A percentile compares a stretch with the other conserved stretches of the same genome.
Evolutionary conservation across 2,329 filamentous ascomycete species (phyloP).

Genomic region (Trichophyton verrucosum): DNA sequence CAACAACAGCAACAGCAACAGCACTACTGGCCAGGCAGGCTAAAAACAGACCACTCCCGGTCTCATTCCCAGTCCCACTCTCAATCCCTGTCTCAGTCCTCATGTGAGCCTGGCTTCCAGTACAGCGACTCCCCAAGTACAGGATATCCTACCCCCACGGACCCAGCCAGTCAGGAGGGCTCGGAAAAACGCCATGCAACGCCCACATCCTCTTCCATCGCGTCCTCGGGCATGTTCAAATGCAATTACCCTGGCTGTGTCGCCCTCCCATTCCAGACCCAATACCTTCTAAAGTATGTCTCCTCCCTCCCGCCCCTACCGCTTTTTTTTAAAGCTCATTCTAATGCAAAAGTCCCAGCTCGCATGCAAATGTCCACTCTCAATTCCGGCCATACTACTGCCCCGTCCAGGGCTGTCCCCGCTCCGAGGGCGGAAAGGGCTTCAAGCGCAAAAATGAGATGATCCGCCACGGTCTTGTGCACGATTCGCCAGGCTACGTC

Average conservation of each 20-base stretch:
- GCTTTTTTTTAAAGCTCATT: not conserved
- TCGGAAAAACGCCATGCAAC: slow-evolving; percentile 4
- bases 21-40: slow-evolving; percentile 19
- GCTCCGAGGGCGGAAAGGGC: slow-evolving; percentile 50
- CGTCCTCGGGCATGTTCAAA: slow-evolving; percentile 28
- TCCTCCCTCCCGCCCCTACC: not conserved
- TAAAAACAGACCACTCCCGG: slow-evolving; percentile 20
- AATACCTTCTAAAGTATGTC: slow-evolving; percentile 51
- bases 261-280: slow-evolving; percentile 50
- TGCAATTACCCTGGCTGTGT: slow-evolving; percentile 46
- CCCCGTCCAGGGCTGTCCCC: slow-evolving; percentile 44
- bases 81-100: slow-evolving; percentile 16
- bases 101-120: slow-evolving; percentile 17
- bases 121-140: slow-evolving; percentile 25
- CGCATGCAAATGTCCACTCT: slow-evolving; percentile 50
- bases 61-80: not conserved
- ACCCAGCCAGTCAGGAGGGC: slow-evolving; percentile 15
- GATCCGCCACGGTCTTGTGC: slow-evolving; percentile 72
- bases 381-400: slow-evolving; percentile 53
- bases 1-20: not conserved
- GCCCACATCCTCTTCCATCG: not conserved
- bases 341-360: slow-evolving; percentile 21
- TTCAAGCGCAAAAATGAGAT: slow-evolving; percentile 61
- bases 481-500: slow-evolving; percentile 86
- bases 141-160: slow-evolving; percentile 31